Evolutionary conservation across 2,329 filamentous ascomycete species (phyloP).

Genomic region (Penicillium brevicompactum): DNA sequence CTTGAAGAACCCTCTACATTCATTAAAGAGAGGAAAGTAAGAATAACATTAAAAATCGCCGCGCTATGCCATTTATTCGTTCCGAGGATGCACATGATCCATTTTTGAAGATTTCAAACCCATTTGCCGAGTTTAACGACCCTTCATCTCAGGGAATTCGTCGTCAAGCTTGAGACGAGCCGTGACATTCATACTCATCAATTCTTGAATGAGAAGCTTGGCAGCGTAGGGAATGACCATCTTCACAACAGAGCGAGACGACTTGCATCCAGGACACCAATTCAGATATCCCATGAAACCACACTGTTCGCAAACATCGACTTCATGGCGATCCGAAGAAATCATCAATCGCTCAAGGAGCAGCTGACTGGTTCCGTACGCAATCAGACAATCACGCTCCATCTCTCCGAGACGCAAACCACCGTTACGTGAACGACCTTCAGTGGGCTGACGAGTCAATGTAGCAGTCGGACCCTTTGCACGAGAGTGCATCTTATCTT

Average conservation of each 20-base stretch:
- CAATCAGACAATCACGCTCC: slow-evolving; percentile 97
- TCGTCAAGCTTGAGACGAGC: slow-evolving; percentile 88
- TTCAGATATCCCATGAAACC: slow-evolving; percentile 94
- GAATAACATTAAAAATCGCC: slow-evolving; percentile 24
- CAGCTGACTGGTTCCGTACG: slow-evolving; percentile 91
- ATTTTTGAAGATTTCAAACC: slow-evolving; percentile 16
- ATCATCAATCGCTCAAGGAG: slow-evolving; percentile 93
- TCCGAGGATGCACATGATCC: slow-evolving; percentile 19
- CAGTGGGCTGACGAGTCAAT: slow-evolving; percentile 91
- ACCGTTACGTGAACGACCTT: slow-evolving; percentile 89
- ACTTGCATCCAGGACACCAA: slow-evolving; percentile 92
- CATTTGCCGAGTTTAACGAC: slow-evolving; percentile 25
- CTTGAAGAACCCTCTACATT: not conserved
- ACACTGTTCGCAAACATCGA: slow-evolving; percentile 92
- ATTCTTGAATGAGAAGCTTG: slow-evolving; percentile 91
- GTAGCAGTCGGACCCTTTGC: slow-evolving; percentile 87
- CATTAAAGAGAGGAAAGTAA: slow-evolving; percentile 1
- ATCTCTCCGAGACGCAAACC: slow-evolving; percentile 95
- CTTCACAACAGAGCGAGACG: slow-evolving; percentile 77
- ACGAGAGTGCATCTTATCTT: slow-evolving; percentile 99
- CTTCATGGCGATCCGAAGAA: slow-evolving; percentile 82
- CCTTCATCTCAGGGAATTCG: slow-evolving; percentile 71
- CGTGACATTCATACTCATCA: slow-evolving; percentile 98
- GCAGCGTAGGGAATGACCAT: slow-evolving; percentile 98
- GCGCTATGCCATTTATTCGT: slow-evolving; percentile 30